Evolutionary conservation across 257 asterid species (phyloP), one percentile per base, ranked within the genome.

Genomic region (Perilla frutescens): DNA sequence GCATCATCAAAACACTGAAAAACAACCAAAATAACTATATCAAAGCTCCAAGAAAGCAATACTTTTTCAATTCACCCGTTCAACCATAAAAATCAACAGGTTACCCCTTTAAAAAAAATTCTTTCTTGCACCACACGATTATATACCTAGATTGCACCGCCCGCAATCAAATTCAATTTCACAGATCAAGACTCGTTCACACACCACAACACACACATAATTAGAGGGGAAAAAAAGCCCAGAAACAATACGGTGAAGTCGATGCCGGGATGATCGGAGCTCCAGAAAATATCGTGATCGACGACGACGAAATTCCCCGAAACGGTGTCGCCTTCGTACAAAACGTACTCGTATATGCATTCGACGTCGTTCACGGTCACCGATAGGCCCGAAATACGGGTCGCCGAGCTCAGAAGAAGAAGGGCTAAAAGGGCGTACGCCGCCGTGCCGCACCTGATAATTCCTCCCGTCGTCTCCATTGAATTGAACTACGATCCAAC

Each of bases 251-350:
- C 97, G 4, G 73, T 78, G 81, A 94, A 90, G 44, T 94, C 99
- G 79, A 91, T 85, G 80, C 99, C 98, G 14, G 97, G 96, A 70
- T 91, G 98, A 85, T 94, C 97, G 6, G 95, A 86, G 80, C 89
- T 79, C 99, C 99, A 91, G 84, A 88, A 94, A 55, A 90, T 89
- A 68, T 94, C 98, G 80, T 94, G 99, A 80, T 94, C 97, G 7
- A 90, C 97, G 34, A 90, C 97, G 20, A 94, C 96, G 77, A 94
- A 94, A 83, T 91, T 91, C 7, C 99, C 99, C 4, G 97, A 87
- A 51, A 94, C 86, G 54, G 90, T 81, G 78, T 91, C 99, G 77
- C 97, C 96, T 59, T 91, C 98, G 82, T 91, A 90, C 43, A 86
- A 78, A 0, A 94, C 99, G 81, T 94, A 94, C 53, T 94, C 99